Conservation (phyloP, 768 basidiomycete genomes). For the Daedaleopsis nitida region DNA sequence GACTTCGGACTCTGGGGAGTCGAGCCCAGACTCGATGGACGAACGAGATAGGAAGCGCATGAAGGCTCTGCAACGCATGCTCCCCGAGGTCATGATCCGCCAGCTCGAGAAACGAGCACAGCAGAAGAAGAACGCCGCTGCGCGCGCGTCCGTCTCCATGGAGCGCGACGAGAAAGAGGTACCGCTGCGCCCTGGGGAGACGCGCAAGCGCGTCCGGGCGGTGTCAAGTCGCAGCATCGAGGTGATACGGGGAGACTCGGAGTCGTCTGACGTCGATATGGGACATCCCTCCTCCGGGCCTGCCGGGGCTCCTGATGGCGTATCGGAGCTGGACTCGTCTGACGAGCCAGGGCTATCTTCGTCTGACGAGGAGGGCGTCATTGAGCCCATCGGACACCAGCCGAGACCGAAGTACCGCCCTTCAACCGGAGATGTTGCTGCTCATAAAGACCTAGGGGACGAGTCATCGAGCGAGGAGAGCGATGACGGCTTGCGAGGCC, state of each 20-base stretch:
- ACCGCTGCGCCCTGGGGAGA: slow-evolving; percentile 54
- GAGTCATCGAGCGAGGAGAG: neutral
- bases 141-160: slow-evolving; percentile 1
- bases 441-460: neutral
- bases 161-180: slow-evolving; percentile 29
- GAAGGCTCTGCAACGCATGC: slow-evolving; percentile 48
- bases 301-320: neutral
- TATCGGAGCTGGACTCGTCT: neutral
- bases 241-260: slow-evolving; percentile 59
- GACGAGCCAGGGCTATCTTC: neutral
- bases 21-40: neutral
- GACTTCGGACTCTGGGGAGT: neutral
- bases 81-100: slow-evolving; percentile 56
- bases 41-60: slow-evolving; percentile 37
- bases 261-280: slow-evolving; percentile 49
- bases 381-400: slow-evolving; percentile 15
- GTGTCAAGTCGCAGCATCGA: slow-evolving; percentile 30
- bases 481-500: slow-evolving; percentile 38
- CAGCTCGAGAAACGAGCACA: slow-evolving; percentile 28
- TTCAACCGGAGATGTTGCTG: neutral
- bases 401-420: neutral
- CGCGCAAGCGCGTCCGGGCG: slow-evolving; percentile 42
- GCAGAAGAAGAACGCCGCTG: neutral
- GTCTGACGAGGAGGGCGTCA: neutral
- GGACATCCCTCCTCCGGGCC: neutral